phyloP scores from a whole-genome alignment of 495 filamentous ascomycete genomes.

The Neurospora sp. region DNA sequence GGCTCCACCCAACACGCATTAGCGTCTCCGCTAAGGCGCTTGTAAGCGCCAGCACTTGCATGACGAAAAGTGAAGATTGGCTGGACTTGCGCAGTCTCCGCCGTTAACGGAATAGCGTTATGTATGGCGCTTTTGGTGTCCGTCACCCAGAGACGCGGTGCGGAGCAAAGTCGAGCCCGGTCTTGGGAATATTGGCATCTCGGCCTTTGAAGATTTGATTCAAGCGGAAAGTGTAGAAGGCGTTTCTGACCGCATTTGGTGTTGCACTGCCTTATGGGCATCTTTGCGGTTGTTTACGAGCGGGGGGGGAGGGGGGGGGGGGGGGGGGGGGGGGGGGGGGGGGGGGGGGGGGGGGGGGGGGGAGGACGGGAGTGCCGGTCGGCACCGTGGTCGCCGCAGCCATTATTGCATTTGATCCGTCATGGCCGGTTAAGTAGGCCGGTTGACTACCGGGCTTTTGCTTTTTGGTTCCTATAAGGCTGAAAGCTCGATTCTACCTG shows the following conservation, averaged over 20 bases:
- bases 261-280: neutral
- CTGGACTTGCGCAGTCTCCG: too few relatives aligned
- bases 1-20: neutral
- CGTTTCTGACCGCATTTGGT: neutral
- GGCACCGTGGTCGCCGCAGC: neutral
- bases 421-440: neutral
- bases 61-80: too few relatives aligned
- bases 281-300: neutral
- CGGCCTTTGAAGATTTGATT: neutral
- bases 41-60: constrained; percentile 19
- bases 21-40: constrained; percentile 13
- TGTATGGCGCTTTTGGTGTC: neutral
- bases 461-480: neutral
- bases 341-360: too few relatives aligned
- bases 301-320: too few relatives aligned
- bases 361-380: neutral
- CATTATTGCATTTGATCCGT: neutral
- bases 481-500: neutral
- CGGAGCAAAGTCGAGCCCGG: neutral
- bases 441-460: neutral
- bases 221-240: neutral
- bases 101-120: neutral
- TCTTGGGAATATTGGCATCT: neutral
- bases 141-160: neutral
- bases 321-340: too few relatives aligned